Evolutionary conservation across 2,329 filamentous ascomycete genomes (phyloP), one percentile per base, ranked within the genome.

Genomic region (Zymoseptoria crescenta): DNA sequence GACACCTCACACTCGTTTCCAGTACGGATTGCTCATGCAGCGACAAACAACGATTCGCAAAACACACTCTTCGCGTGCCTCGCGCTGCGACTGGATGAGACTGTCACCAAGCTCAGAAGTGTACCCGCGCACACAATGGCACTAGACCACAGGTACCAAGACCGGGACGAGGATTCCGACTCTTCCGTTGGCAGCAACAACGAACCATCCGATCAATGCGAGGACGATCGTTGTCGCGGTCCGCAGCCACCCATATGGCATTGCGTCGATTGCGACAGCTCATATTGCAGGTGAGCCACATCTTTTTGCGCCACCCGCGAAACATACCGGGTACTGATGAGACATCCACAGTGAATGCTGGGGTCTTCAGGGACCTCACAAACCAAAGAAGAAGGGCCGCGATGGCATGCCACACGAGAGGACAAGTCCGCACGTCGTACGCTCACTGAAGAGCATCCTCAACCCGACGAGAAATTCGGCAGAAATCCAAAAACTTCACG

Each of bases 361-460:
- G 69, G 64, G 61, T 20, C 62, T 63, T 13, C 69, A 71, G 65
- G 69, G 69, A 49, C 69, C 69, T 48, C 69, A 71, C 59, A 70
- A 68, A 54, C 68, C 67, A 9, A 70, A 68, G 59, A 70, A 70
- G 61, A 70, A 69, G 50, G 69, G 69, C 8, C 63, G 68, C 41
- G 69, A 71, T 65, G 69, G 70, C 19, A 65, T 72, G 13, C 72
- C 74, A 1, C 73, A 75, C 60, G 72, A 75, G 60, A 73, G 71
- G 62, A 74, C 72, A 19, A 72, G 66, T 54, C 68, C 61, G 9
- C 58, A 59, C 35, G 66, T 65, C 54, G 72, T 66, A 49, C 68
- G 61, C 62, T 64, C 60, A 55, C 69, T 68, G 41, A 69, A 65
- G 56, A 59, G 20, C 56, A 71, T 67, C 48, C 69, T 65, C 20